A percentile compares a stretch with the other conserved stretches of the same genome.
These are phyloP conservation scores for Entomortierella lignicola DNA, from an alignment of 192 early-diverging fungal species.

Conservation along the genomic window DNA sequence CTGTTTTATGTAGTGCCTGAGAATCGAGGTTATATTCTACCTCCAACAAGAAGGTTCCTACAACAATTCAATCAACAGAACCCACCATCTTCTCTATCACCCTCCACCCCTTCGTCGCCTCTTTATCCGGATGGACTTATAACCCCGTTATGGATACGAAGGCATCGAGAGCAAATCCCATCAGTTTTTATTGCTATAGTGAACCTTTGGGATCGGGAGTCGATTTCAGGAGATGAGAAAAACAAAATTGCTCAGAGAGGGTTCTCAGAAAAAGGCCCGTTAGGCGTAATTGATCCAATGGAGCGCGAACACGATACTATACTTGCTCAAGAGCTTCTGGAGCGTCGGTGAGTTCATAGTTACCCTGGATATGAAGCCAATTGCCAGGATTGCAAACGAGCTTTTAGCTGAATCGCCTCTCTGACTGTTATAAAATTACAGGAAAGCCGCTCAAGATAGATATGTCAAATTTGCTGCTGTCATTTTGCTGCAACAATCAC, in stretches of 20 bases:
- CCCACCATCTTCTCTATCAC: slow-evolving; percentile 70
- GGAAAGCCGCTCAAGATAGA: slow-evolving; percentile 70
- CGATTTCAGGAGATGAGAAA: slow-evolving; percentile 8
- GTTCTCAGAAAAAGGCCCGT: slow-evolving; percentile 45
- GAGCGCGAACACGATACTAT: slow-evolving; percentile 73
- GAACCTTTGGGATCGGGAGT: slow-evolving; percentile 69
- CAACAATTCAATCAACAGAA: slow-evolving; percentile 37
- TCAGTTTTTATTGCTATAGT: slow-evolving; percentile 77
- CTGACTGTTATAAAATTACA: slow-evolving; percentile 36
- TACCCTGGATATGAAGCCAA: no score
- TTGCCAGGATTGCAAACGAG: no score
- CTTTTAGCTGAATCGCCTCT: no score
- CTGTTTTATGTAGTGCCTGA: slow-evolving; percentile 46
- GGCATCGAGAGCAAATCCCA: slow-evolving; percentile 73
- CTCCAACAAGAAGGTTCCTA: slow-evolving; percentile 44
- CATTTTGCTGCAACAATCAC: slow-evolving; percentile 66
- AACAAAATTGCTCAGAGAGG: slow-evolving; percentile 8
- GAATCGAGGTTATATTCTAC: slow-evolving; percentile 33
- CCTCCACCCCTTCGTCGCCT: slow-evolving; percentile 72
- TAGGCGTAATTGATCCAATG: slow-evolving; percentile 59
- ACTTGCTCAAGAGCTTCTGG: slow-evolving; percentile 74
- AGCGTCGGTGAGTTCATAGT: slow-evolving; percentile 72
- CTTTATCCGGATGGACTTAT: slow-evolving; percentile 90
- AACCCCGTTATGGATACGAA: slow-evolving; percentile 72
- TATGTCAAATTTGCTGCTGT: slow-evolving; percentile 81